Conservation (phyloP, 371 early-diverging fungal species). For the Saksenaea oblongispora region DNA sequence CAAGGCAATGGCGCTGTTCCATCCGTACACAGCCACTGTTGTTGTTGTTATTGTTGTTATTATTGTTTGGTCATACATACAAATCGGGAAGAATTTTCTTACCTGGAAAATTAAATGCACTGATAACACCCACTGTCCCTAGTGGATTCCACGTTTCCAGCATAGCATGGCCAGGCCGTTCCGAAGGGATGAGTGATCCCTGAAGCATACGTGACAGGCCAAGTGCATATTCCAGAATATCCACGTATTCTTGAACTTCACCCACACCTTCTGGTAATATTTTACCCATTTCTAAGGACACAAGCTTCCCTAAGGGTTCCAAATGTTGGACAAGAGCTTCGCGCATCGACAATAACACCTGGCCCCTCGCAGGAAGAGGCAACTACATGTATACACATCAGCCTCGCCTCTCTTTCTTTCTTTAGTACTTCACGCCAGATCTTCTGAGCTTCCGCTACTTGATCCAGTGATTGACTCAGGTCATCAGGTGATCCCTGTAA, state of each 20-base stretch:
- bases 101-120: slow-evolving; percentile 90
- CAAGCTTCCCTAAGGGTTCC: slow-evolving; percentile 82
- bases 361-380: slow-evolving; percentile 91
- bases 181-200: slow-evolving; percentile 90
- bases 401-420: no score
- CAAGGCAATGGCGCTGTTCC: slow-evolving; percentile 93
- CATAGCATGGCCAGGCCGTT: slow-evolving; percentile 95
- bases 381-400: slow-evolving; percentile 45
- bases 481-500: slow-evolving; percentile 43
- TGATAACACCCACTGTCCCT: slow-evolving; percentile 94
- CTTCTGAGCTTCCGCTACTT: slow-evolving; percentile 65
- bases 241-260: slow-evolving; percentile 97
- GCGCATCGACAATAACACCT: slow-evolving; percentile 92
- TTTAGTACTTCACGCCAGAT: slow-evolving; percentile 65
- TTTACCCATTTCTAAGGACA: slow-evolving; percentile 96
- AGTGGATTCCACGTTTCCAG: slow-evolving; percentile 96
- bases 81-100: slow-evolving; percentile 7
- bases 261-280: slow-evolving; percentile 95
- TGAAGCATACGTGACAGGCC: slow-evolving; percentile 86
- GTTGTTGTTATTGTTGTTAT: neutral
- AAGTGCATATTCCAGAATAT: slow-evolving; percentile 92
- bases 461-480: slow-evolving; percentile 50
- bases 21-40: slow-evolving; percentile 76
- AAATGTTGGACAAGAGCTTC: slow-evolving; percentile 78
- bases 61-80: neutral